A percentile compares a stretch with the other conserved stretches of the same genome.
phyloP scores from a whole-genome alignment of 2,329 filamentous ascomycete genomes.

The Aspergillus ibericus region DNA sequence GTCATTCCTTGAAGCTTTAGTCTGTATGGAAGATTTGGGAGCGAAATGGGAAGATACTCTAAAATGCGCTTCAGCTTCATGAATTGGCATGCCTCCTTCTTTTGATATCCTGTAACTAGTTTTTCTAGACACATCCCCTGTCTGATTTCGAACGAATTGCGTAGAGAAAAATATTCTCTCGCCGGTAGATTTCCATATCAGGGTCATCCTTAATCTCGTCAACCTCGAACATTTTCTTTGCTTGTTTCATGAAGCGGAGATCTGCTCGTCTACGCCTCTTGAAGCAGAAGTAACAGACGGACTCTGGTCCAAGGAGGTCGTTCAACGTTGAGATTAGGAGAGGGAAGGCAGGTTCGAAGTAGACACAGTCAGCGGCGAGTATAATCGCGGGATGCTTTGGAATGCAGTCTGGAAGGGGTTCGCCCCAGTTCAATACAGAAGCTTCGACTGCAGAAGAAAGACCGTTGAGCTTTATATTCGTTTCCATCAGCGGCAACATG shows the following conservation, averaged over 20 bases:
- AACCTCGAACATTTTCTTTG: slow-evolving; percentile 65
- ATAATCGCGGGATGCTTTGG: slow-evolving; percentile 69
- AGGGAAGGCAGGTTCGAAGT: slow-evolving; percentile 94
- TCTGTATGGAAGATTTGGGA: neutral
- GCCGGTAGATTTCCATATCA: slow-evolving; percentile 33
- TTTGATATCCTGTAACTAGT: slow-evolving; percentile 3
- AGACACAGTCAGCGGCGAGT: slow-evolving; percentile 94
- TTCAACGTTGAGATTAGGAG: slow-evolving; percentile 76
- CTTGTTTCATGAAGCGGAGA: slow-evolving; percentile 70
- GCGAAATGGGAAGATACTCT: neutral
- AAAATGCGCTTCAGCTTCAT: neutral
- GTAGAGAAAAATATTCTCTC: slow-evolving; percentile 43
- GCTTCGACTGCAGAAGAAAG: slow-evolving; percentile 65
- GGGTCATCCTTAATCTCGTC: slow-evolving; percentile 61
- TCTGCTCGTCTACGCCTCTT: slow-evolving; percentile 86
- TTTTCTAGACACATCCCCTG: slow-evolving; percentile 2
- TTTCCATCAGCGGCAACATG: slow-evolving; percentile 82
- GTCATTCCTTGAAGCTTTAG: slow-evolving; percentile 39
- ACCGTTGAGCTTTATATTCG: slow-evolving; percentile 80
- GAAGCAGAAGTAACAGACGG: slow-evolving; percentile 85
- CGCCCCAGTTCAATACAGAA: slow-evolving; percentile 75
- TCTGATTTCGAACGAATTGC: slow-evolving; percentile 31
- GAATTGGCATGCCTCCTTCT: neutral
- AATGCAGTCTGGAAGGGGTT: slow-evolving; percentile 40
- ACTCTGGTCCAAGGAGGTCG: slow-evolving; percentile 65